Percentiles rank a stretch among this genome's conserved stretches.
phyloP scores from a whole-genome alignment of 2,329 filamentous ascomycete species.

The Fusarium xyrophilum region DNA sequence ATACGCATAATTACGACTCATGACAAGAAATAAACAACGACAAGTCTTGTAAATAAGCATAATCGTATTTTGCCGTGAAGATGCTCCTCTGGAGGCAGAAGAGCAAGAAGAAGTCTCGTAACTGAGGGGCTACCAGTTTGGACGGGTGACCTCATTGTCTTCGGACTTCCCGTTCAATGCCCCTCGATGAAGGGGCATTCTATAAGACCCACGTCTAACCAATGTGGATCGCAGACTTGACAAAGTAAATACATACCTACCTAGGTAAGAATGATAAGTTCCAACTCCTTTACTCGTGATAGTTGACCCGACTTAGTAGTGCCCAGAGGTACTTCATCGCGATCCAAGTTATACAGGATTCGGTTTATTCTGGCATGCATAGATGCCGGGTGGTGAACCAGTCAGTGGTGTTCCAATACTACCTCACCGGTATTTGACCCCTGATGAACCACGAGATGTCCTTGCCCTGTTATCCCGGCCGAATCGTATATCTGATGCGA shows the following conservation, averaged over 20 bases:
- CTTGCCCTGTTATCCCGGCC: not conserved
- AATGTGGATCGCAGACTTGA: not conserved
- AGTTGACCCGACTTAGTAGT: not conserved
- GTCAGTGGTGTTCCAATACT: not conserved
- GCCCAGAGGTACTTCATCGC: not conserved
- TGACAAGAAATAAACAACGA: slow-evolving; percentile 29
- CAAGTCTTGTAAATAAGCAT: not conserved
- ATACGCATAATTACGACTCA: slow-evolving; percentile 31
- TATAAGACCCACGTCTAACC: not conserved
- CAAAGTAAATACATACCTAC: not conserved
- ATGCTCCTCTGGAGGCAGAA: not conserved
- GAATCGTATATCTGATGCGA: not conserved
- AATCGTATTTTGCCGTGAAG: not conserved
- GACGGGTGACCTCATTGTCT: slow-evolving; percentile 25
- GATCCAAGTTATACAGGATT: not conserved
- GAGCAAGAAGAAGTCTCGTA: not conserved
- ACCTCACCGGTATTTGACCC: not conserved
- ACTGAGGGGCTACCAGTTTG: slow-evolving; percentile 8
- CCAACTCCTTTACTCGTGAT: not conserved
- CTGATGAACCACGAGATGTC: not conserved
- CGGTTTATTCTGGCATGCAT: not conserved
- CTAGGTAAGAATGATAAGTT: not conserved
- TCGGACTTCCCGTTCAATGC: not conserved
- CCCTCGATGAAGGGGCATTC: slow-evolving; percentile 7
- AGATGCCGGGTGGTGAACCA: not conserved